Conservation (phyloP, 495 filamentous ascomycete species). For the Cryomyces minteri region DNA sequence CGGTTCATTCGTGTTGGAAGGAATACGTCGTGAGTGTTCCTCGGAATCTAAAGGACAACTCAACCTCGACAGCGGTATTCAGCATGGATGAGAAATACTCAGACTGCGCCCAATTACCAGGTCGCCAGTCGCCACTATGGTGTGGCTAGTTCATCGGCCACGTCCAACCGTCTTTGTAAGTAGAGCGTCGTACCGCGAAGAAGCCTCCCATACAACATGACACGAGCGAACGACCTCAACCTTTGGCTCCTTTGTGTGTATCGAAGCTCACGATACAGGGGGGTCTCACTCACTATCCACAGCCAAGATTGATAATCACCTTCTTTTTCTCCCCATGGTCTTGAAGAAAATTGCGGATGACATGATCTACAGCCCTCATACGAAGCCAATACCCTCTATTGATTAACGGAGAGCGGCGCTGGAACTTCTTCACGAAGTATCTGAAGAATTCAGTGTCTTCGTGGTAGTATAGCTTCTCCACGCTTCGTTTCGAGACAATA, state of each 20-base stretch:
- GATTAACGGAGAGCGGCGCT: constrained; percentile 63
- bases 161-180: too few species aligned
- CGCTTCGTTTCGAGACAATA: constrained; percentile 78
- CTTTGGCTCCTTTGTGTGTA: too few species aligned
- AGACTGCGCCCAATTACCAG: too few species aligned
- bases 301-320: constrained; percentile 71
- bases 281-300: constrained; percentile 59
- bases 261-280: neutral
- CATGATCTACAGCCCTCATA: constrained; percentile 59
- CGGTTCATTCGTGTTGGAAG: too few species aligned
- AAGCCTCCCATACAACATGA: too few species aligned
- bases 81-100: too few species aligned
- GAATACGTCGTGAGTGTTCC: neutral
- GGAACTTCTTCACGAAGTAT: constrained; percentile 69
- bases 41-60: neutral
- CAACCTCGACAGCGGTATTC: neutral
- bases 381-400: constrained; percentile 80
- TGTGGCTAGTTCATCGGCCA: too few species aligned
- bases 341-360: constrained; percentile 51
- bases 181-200: too few species aligned
- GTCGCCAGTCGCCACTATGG: too few species aligned
- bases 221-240: too few species aligned
- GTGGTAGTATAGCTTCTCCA: constrained; percentile 64
- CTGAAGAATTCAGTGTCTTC: constrained; percentile 62
- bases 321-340: constrained; percentile 40